Base-by-base conservation (phyloP, 1,284 basidiomycete species). In the Pholiota adiposa region DNA sequence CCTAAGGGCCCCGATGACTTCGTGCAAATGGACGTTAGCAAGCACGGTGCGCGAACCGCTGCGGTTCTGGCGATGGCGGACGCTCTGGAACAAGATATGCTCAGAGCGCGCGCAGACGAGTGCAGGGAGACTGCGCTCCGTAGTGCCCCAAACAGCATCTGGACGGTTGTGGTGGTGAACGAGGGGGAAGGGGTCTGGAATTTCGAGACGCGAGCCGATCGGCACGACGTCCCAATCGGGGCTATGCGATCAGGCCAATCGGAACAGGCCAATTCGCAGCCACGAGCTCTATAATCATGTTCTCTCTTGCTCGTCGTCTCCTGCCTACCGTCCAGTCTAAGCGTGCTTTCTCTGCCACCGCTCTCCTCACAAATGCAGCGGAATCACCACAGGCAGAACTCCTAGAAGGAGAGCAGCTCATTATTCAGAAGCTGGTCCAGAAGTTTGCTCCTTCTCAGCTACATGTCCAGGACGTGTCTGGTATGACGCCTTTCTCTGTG, bases 401-500 rank as follows among this genome's bases (percentile, higher is more conserved):
- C 6, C 79, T 83, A 36, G 81, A 88, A 38, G 89, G 91, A 36
- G 93, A 95, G 75, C 75, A 80, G 54, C 71, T 73, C 18, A 96
- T 98, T 64, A 80, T 85, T 69, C 71, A 81, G 27, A 96, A 96
- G 76, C 78, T 98, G 41, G 82, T 80, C 6, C 81, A 85, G 50
- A 86, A 78, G 66, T 96, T 97, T 75, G 75, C 83, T 9, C 93
- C 95, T 14, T 84, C 88, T 23, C 82, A 86, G 63, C 77, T 97
- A 23, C 83, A 87, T 63, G 94, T 97, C 1, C 88, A 94, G 76
- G 95, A 97, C 73, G 86, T 96, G 9, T 97, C 95, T 48, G 94
- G 95, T 94, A 36, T 62, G 85, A 16, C 11, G 29, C 5, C 5
- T 59, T 18, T 59, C 9, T 38, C 44, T 38, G 33, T 18, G 16